Evolutionary conservation across 1,284 basidiomycete species (phyloP).

Genomic region (Cryptococcus sp.): DNA sequence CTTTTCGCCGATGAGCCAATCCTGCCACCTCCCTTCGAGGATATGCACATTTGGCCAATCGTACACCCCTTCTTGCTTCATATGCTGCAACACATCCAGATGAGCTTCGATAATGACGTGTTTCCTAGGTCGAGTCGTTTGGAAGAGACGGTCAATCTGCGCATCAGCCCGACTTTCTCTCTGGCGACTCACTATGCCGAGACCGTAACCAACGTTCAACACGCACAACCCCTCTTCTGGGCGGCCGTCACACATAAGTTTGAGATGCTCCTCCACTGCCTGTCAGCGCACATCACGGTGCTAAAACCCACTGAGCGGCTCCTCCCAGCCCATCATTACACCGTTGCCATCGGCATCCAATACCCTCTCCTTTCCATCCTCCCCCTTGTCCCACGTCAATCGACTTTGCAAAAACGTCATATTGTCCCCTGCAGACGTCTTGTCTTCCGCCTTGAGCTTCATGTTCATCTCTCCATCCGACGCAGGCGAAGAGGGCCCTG

Average conservation of each 20-base stretch:
- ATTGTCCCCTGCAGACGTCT: slow-evolving; percentile 67
- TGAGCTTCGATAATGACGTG: slow-evolving; percentile 97
- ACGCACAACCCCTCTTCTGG: slow-evolving; percentile 58
- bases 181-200: slow-evolving; percentile 70
- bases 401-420: slow-evolving; percentile 67
- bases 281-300: slow-evolving; percentile 16
- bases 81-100: slow-evolving; percentile 76
- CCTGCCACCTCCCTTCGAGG: slow-evolving; percentile 89
- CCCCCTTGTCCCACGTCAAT: slow-evolving; percentile 66
- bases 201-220: slow-evolving; percentile 88
- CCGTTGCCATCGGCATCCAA: slow-evolving; percentile 58
- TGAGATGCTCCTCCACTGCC: slow-evolving; percentile 49
- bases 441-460: slow-evolving; percentile 50
- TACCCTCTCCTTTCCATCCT: slow-evolving; percentile 64
- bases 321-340: slow-evolving; percentile 98
- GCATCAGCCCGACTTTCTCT: slow-evolving; percentile 10
- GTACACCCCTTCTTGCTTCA: slow-evolving; percentile 70
- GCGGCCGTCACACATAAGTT: slow-evolving; percentile 56
- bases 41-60: slow-evolving; percentile 70
- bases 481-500: slow-evolving; percentile 15
- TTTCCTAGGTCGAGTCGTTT: slow-evolving; percentile 53
- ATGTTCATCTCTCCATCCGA: slow-evolving; percentile 23
- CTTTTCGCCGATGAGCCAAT: slow-evolving; percentile 56
- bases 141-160: slow-evolving; percentile 78
- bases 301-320: slow-evolving; percentile 58